Evolutionary conservation across 345 rosid genomes (phyloP), one percentile per base, ranked within the genome.

Genomic region (Anastatica hierochuntica): DNA sequence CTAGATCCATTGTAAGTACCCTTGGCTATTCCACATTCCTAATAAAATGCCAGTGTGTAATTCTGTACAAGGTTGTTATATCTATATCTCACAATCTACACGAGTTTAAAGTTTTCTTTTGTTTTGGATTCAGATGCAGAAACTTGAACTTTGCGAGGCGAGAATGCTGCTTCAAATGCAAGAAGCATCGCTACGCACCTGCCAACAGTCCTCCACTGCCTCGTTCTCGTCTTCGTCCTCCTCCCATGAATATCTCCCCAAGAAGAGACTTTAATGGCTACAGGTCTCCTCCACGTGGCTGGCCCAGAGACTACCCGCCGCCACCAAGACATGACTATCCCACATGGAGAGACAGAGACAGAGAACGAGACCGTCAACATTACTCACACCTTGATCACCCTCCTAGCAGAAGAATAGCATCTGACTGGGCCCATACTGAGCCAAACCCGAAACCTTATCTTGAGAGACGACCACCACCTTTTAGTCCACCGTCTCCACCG

Each of bases 121-220:
- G 35, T 53, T 9, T 35, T 54, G 29, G 36, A 42, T 29, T 49
- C 75, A 87, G 98, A 57, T 90, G 96, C 50, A 65, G 64, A 56
- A 80, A 87, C 75, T 72, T 90, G 69, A 90, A 87, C 73, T 90
- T 90, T 79, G 90, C 94, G 4, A 77, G 95, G 68, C 77, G 94
- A 16, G 90, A 79, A 59, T 48, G 12, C 59, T 85, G 96, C 55
- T 70, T 75, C 78, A 82, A 77, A 65, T 87, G 96, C 83, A 75
- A 75, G 74, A 79, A 73, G 64, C 73, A 65, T 56, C 88, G 96
- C 40, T 42, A 67, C 53, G 74, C 74, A 53, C 75, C 76, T 33
- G 77, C 45, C 13, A 79, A 73, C 38, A 84, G 81, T 75, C 89
- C 84, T 36, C 66, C 71, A 60, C 71, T 31, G 0, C 67, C 63